These are phyloP conservation scores for Letharia lupina DNA, from an alignment of 495 filamentous ascomycete species.

Conservation along the genomic window DNA sequence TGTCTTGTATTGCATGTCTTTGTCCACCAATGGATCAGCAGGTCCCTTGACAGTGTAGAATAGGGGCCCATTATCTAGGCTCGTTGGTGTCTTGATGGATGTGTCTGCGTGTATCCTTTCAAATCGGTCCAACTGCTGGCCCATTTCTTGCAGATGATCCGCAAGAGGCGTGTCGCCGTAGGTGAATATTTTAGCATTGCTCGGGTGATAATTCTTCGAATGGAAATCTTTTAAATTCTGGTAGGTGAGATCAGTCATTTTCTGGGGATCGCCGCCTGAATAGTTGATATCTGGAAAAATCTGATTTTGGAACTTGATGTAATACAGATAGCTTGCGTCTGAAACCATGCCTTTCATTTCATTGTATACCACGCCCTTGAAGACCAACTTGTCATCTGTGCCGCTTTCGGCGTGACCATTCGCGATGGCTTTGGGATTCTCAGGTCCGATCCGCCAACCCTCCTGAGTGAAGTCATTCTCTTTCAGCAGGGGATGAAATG, in stretches of 20 bases:
- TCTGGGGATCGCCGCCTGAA: constrained; percentile 89
- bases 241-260: constrained; percentile 90
- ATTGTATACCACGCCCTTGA: constrained; percentile 98
- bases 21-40: constrained; percentile 76
- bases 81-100: constrained; percentile 66
- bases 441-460: constrained; percentile 90
- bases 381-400: constrained; percentile 58
- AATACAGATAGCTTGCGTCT: constrained; percentile 91
- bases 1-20: constrained; percentile 83
- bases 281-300: constrained; percentile 91
- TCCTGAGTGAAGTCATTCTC: constrained; percentile 91
- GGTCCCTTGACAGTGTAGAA: constrained; percentile 69
- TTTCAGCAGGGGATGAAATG: constrained; percentile 78
- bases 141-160: constrained; percentile 70
- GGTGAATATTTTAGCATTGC: constrained; percentile 88
- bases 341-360: constrained; percentile 99
- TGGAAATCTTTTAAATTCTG: constrained; percentile 80
- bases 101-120: constrained; percentile 57
- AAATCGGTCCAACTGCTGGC: constrained; percentile 62
- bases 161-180: constrained; percentile 87
- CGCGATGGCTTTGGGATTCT: constrained; percentile 58
- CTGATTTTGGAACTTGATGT: constrained; percentile 87
- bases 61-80: constrained; percentile 56
- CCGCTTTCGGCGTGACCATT: constrained; percentile 35
- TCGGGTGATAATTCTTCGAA: constrained; percentile 87